These are phyloP conservation scores for Chrysoporthe austroafricana DNA, from an alignment of 2,329 filamentous ascomycete species.

Conservation along the genomic window DNA sequence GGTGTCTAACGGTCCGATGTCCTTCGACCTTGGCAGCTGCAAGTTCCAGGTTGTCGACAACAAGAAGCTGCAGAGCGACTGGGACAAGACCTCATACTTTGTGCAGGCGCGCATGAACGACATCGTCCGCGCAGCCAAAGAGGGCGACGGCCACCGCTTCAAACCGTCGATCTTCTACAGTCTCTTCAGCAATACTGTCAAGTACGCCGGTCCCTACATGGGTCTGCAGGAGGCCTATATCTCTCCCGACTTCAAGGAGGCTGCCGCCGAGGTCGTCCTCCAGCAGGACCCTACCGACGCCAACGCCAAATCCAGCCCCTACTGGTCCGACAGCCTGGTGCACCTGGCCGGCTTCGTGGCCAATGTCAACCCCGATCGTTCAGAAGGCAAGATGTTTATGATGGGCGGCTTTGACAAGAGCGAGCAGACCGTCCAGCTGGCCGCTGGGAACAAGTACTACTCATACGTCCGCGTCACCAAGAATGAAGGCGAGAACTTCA, in stretches of 20 bases:
- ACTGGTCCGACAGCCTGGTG: slow-evolving; percentile 32
- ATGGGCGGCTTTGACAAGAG: slow-evolving; percentile 32
- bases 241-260: slow-evolving; percentile 25
- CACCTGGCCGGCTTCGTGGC: slow-evolving; percentile 32
- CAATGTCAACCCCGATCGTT: slow-evolving; percentile 28
- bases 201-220: slow-evolving; percentile 30
- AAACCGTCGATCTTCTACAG: slow-evolving; percentile 32
- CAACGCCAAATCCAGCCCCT: slow-evolving; percentile 29
- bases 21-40: slow-evolving; percentile 24
- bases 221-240: slow-evolving; percentile 30
- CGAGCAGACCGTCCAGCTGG: slow-evolving; percentile 27
- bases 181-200: slow-evolving; percentile 32
- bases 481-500: slow-evolving; percentile 28
- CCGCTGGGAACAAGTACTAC: slow-evolving; percentile 30
- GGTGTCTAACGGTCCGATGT: slow-evolving; percentile 21
- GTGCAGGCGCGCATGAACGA: slow-evolving; percentile 23
- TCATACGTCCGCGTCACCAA: slow-evolving; percentile 29
- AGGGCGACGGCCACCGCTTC: slow-evolving; percentile 26
- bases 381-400: slow-evolving; percentile 28
- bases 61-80: slow-evolving; percentile 18
- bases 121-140: slow-evolving; percentile 18
- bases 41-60: slow-evolving; percentile 21
- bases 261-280: slow-evolving; percentile 30
- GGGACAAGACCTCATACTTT: slow-evolving; percentile 25
- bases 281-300: slow-evolving; percentile 24